Conservation (phyloP, 805 yeast genomes). For the Wickerhamomyces bovis region DNA sequence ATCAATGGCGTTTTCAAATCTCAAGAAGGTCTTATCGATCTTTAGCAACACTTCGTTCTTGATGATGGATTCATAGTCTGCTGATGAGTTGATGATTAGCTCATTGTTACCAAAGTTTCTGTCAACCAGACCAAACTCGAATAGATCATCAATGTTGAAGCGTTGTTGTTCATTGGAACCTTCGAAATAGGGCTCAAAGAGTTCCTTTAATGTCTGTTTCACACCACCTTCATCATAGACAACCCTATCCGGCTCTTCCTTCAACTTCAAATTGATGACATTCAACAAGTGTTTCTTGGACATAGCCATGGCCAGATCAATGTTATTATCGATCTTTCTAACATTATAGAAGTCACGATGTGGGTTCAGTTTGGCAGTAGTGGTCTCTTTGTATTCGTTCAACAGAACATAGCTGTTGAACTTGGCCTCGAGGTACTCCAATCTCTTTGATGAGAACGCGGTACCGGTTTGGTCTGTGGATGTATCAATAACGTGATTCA, state of each 20-base stretch:
- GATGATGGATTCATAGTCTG: slow-evolving; percentile 17
- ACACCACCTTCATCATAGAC: slow-evolving; percentile 26
- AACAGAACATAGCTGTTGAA: slow-evolving; percentile 30
- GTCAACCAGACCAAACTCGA: slow-evolving; percentile 25
- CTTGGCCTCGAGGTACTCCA: slow-evolving; percentile 27
- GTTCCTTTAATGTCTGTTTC: slow-evolving; percentile 18
- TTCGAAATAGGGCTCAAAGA: slow-evolving; percentile 24
- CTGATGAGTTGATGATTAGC: slow-evolving; percentile 16
- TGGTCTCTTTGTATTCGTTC: slow-evolving; percentile 29
- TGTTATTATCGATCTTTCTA: slow-evolving; percentile 64
- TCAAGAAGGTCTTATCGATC: slow-evolving; percentile 30
- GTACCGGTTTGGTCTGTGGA: slow-evolving; percentile 11
- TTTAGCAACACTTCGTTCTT: slow-evolving; percentile 23
- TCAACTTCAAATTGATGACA: slow-evolving; percentile 32
- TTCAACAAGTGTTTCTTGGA: slow-evolving; percentile 76
- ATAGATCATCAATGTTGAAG: slow-evolving; percentile 24
- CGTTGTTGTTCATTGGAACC: slow-evolving; percentile 23
- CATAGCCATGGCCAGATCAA: slow-evolving; percentile 97
- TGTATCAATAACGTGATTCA: slow-evolving; percentile 19
- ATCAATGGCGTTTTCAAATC: slow-evolving; percentile 29
- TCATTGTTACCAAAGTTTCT: slow-evolving; percentile 21
- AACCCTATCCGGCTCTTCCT: slow-evolving; percentile 29
- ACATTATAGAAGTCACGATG: slow-evolving; percentile 39
- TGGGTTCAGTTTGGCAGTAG: slow-evolving; percentile 32
- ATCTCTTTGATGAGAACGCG: slow-evolving; percentile 21